phyloP scores from a whole-genome alignment of 2,329 filamentous ascomycete species.

The Xylariales sp. region DNA sequence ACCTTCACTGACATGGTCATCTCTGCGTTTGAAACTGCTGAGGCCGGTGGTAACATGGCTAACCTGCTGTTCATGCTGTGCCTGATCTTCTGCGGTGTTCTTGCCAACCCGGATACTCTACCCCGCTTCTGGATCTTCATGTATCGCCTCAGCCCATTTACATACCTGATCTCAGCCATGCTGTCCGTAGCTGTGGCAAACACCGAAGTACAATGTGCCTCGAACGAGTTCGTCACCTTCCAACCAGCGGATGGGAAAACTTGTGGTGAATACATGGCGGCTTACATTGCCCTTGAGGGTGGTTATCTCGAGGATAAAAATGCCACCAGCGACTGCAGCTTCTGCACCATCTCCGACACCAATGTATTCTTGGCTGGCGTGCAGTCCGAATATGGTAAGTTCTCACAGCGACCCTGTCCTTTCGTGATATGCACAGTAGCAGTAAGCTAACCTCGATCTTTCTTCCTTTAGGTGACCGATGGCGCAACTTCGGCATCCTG shows the following conservation, averaged over 20 bases:
- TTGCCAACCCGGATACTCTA: constrained; percentile 53
- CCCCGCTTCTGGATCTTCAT: constrained; percentile 72
- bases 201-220: constrained; percentile 52
- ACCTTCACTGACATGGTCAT: constrained; percentile 76
- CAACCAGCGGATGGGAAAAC: constrained; percentile 46
- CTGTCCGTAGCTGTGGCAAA: constrained; percentile 59
- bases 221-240: constrained; percentile 59
- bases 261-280: constrained; percentile 49
- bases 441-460: not conserved
- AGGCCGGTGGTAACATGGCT: constrained; percentile 69
- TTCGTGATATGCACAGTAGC: no score
- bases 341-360: constrained; percentile 26
- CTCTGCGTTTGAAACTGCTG: constrained; percentile 66
- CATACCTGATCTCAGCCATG: constrained; percentile 64
- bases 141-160: constrained; percentile 68
- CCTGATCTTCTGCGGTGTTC: constrained; percentile 70
- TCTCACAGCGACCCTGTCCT: not conserved
- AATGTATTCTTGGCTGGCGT: constrained; percentile 28
- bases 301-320: constrained; percentile 35
- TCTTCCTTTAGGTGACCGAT: constrained; percentile 28
- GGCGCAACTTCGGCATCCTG: constrained; percentile 50
- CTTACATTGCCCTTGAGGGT: constrained; percentile 38
- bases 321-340: constrained; percentile 38
- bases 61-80: constrained; percentile 67
- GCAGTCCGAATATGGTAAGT: constrained; percentile 33